Conservation (phyloP, 495 filamentous ascomycete genomes). For the Penicillium taxi region DNA sequence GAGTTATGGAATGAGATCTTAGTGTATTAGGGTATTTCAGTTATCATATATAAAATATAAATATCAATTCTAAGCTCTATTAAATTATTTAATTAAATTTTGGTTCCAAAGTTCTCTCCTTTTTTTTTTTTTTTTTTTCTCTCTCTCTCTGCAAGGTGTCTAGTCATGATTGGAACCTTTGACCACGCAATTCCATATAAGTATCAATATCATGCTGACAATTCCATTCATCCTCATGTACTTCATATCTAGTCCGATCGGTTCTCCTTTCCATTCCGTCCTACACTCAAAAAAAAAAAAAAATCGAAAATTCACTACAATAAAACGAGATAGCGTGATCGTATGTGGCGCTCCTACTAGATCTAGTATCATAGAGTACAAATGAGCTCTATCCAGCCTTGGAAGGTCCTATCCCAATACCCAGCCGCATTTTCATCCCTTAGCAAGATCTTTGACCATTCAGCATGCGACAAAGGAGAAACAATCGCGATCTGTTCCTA, state of each 20-base stretch:
- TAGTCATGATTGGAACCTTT: conserved; percentile 27
- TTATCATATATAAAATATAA: no score
- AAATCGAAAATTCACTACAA: neutral
- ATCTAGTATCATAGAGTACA: neutral
- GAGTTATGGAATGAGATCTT: no score
- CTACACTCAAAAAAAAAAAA: neutral
- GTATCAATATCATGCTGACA: no score
- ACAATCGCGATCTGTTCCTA: conserved; percentile 4
- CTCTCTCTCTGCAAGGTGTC: conserved; percentile 18
- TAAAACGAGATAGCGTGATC: conserved; percentile 8
- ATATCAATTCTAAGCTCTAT: no score
- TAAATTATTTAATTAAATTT: no score
- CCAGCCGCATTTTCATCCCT: conserved; percentile 2
- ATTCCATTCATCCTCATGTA: no score
- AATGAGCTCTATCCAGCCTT: neutral
- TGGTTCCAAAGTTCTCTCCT: neutral
- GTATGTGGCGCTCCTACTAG: conserved; percentile 8
- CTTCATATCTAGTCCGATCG: no score
- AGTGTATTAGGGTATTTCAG: no score
- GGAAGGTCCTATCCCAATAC: neutral
- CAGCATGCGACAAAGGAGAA: conserved; percentile 1
- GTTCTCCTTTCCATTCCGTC: no score
- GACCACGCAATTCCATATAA: no score
- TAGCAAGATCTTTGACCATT: conserved; percentile 8
- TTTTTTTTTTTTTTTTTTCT: conserved; percentile 3